phyloP scores from a whole-genome alignment of 495 filamentous ascomycete genomes.

The Penicillium cosmopolitanum region DNA sequence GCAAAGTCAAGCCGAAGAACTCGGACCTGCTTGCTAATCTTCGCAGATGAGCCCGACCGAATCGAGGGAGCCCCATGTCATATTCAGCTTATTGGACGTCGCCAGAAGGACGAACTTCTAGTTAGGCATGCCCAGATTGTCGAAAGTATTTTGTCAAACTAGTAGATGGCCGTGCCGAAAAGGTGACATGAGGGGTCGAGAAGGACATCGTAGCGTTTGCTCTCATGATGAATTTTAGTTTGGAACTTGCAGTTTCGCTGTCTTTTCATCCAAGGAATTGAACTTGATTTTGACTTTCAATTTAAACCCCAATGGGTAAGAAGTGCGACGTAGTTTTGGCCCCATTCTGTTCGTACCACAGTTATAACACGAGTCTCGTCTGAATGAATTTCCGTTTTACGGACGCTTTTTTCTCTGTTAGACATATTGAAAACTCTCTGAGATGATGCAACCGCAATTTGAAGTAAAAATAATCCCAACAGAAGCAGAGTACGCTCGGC shows the following conservation, averaged over 20 bases:
- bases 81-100: slow-evolving; percentile 32
- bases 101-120: slow-evolving; percentile 31
- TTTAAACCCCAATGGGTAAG: not conserved
- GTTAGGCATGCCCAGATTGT: slow-evolving; percentile 25
- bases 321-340: not conserved
- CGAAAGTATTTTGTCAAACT: slow-evolving; percentile 12
- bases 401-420: no score
- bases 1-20: not conserved
- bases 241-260: no score
- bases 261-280: no score
- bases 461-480: slow-evolving; percentile 8
- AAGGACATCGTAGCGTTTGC: no score
- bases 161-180: not conserved
- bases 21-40: not conserved
- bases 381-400: no score
- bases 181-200: no score
- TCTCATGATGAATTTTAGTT: no score
- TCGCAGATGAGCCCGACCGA: slow-evolving; percentile 23
- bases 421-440: not conserved
- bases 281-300: not conserved
- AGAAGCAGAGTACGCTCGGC: slow-evolving; percentile 12
- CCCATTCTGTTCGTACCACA: not conserved
- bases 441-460: slow-evolving; percentile 4
- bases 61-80: slow-evolving; percentile 35
- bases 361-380: no score